Evolutionary conservation across 176 grass and related monocot genomes (phyloP).

Genomic region (Tillandsia fasciculata): DNA sequence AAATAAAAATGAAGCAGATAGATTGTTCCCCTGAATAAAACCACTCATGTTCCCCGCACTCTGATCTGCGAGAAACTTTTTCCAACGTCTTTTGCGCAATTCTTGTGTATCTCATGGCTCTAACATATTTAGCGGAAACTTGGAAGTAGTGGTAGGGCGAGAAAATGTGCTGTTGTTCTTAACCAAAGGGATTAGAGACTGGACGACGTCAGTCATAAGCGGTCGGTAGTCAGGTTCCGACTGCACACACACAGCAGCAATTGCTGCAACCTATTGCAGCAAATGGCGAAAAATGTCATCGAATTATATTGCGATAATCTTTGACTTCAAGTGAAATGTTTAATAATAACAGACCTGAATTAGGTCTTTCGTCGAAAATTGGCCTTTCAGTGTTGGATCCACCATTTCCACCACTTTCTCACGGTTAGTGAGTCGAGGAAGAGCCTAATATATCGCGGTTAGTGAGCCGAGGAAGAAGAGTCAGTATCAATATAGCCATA

Average conservation of each 20-base stretch:
- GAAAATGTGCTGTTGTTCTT: slow-evolving; percentile 27
- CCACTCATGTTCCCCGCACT: too few relatives aligned
- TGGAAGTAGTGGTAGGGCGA: slow-evolving; percentile 44
- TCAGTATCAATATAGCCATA: neutral
- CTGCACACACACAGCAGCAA: slow-evolving; percentile 87
- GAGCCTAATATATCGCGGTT: slow-evolving; percentile 36
- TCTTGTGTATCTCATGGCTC: neutral
- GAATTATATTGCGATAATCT: too few relatives aligned
- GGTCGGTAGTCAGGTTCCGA: slow-evolving; percentile 89
- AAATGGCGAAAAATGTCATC: neutral
- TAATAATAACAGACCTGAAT: slow-evolving; percentile 50
- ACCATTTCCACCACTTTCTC: slow-evolving; percentile 82
- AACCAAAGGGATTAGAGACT: slow-evolving; percentile 88
- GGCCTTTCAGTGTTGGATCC: slow-evolving; percentile 61
- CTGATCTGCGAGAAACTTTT: too few relatives aligned
- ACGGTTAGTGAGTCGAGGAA: slow-evolving; percentile 67
- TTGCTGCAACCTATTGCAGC: slow-evolving; percentile 64
- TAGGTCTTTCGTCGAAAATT: slow-evolving; percentile 75
- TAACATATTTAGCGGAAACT: slow-evolving; percentile 24
- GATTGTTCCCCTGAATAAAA: too few relatives aligned
- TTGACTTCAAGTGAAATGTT: neutral
- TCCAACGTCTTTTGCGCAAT: neutral
- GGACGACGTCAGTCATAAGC: slow-evolving; percentile 95
- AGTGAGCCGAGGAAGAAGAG: neutral
- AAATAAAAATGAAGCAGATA: too few relatives aligned